Evolutionary conservation across 352 stramenopile species (phyloP).

Genomic region (Globisporangium abappressorium): DNA sequence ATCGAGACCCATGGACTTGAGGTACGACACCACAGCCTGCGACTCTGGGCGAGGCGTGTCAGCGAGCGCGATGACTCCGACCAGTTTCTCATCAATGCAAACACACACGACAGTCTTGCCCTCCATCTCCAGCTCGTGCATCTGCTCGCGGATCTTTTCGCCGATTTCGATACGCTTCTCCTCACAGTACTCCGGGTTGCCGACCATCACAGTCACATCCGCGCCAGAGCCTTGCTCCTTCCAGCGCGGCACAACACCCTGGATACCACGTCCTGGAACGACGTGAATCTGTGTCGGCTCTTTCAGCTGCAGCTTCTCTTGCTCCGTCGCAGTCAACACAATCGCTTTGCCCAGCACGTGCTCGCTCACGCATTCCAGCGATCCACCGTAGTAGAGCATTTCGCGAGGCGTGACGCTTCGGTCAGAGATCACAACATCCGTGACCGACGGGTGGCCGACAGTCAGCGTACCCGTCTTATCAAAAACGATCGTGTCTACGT

Average conservation of each 20-base stretch:
- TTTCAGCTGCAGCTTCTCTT: constrained; percentile 70
- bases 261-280: constrained; percentile 73
- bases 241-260: constrained; percentile 50
- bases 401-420: constrained; percentile 60
- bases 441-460: constrained; percentile 72
- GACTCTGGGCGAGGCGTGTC: constrained; percentile 77
- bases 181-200: constrained; percentile 79
- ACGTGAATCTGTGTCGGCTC: constrained; percentile 76
- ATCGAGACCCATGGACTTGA: constrained; percentile 81
- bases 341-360: constrained; percentile 86
- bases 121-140: constrained; percentile 82
- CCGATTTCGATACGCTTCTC: constrained; percentile 68
- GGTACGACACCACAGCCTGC: constrained; percentile 60
- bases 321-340: constrained; percentile 66
- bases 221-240: constrained; percentile 14
- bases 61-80: constrained; percentile 72
- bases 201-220: constrained; percentile 58
- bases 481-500: constrained; percentile 89
- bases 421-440: constrained; percentile 71
- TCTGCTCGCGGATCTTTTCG: constrained; percentile 60
- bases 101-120: constrained; percentile 86
- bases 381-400: constrained; percentile 77
- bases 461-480: constrained; percentile 94
- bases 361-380: constrained; percentile 81
- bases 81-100: constrained; percentile 60